phyloP scores from a whole-genome alignment of 495 filamentous ascomycete species.

The Penicillium macrosclerotiorum region DNA sequence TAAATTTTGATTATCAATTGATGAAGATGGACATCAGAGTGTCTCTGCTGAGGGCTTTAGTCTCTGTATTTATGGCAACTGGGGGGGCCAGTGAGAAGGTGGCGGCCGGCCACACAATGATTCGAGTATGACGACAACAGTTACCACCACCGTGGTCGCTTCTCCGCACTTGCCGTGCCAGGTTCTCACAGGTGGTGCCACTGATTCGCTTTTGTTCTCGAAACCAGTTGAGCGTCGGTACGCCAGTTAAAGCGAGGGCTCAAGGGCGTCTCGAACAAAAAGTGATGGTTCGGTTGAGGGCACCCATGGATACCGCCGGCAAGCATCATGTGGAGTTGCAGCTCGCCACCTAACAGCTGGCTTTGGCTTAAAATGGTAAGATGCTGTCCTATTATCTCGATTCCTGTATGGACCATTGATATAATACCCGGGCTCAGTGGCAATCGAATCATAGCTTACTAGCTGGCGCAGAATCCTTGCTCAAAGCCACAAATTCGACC shows the following conservation, averaged over 20 bases:
- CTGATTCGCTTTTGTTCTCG: slow-evolving; percentile 13
- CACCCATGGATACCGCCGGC: not conserved
- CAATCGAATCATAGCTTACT: no score
- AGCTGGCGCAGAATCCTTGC: no score
- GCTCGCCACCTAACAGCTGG: not conserved
- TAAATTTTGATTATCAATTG: no score
- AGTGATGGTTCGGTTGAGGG: slow-evolving; percentile 2
- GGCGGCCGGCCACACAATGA: slow-evolving; percentile 20
- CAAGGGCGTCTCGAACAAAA: not conserved
- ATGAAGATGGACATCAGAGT: no score
- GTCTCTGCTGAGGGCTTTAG: not conserved
- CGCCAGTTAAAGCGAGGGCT: slow-evolving; percentile 7
- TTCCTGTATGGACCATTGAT: no score
- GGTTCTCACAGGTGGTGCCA: slow-evolving; percentile 10
- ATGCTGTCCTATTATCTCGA: no score
- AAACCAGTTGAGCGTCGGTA: not conserved
- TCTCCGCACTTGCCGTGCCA: slow-evolving; percentile 17
- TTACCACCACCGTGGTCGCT: slow-evolving; percentile 19
- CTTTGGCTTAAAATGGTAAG: no score
- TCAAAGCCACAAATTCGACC: no score
- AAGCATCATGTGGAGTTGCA: not conserved
- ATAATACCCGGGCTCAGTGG: no score
- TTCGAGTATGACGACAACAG: slow-evolving; percentile 26
- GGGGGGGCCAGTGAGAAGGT: no score
- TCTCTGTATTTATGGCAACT: slow-evolving; percentile 16